Conservation (phyloP, 306 rosid genomes). For the Astragalus glycyphyllos region DNA sequence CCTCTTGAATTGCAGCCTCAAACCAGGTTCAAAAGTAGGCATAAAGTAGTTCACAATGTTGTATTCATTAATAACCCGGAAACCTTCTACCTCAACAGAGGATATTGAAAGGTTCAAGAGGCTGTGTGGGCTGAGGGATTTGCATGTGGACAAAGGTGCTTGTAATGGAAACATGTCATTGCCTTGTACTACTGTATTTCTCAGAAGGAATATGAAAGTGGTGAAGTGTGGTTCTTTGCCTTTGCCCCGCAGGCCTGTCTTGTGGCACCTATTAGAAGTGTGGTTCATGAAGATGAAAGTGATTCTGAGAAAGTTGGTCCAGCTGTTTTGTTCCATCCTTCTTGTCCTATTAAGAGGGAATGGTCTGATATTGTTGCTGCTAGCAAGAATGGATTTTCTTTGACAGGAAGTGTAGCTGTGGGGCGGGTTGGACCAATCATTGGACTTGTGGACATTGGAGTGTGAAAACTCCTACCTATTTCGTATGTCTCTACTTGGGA, state of each 20-base stretch:
- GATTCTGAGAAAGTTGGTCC: constrained; percentile 53
- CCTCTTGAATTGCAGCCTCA: constrained; percentile 56
- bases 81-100: constrained; percentile 39
- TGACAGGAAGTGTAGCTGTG: constrained; percentile 75
- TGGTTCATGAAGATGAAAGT: constrained; percentile 46
- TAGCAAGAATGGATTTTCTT: constrained; percentile 57
- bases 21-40: constrained; percentile 32
- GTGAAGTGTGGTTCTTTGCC: constrained; percentile 49
- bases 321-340: constrained; percentile 63
- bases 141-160: constrained; percentile 55
- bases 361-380: constrained; percentile 65
- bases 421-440: constrained; percentile 71
- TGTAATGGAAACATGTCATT: constrained; percentile 35
- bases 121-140: constrained; percentile 62
- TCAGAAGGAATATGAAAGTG: constrained; percentile 33
- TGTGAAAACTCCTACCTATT: constrained; percentile 69
- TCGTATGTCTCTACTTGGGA: constrained; percentile 82
- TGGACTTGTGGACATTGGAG: constrained; percentile 83
- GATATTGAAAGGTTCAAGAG: constrained; percentile 76
- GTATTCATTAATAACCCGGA: constrained; percentile 56
- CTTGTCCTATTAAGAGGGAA: constrained; percentile 59
- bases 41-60: constrained; percentile 48
- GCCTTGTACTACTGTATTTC: constrained; percentile 15
- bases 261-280: constrained; percentile 55
- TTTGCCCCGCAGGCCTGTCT: too few relatives aligned